These are phyloP conservation scores for Ceratocystis albifundus DNA, from an alignment of 2,329 filamentous ascomycete genomes.

Conservation along the genomic window DNA sequence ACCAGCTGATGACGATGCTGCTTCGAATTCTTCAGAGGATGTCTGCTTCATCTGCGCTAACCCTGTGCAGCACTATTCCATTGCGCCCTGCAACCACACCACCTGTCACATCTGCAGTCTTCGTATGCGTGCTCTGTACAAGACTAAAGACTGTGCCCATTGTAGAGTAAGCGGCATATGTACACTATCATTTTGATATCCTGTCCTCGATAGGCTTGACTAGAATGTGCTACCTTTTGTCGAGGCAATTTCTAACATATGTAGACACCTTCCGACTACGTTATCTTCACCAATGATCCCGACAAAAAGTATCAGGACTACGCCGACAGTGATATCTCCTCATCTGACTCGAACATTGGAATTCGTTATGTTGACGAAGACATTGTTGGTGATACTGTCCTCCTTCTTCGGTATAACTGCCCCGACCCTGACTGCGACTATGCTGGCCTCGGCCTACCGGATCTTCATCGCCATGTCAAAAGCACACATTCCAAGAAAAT, in stretches of 20 bases:
- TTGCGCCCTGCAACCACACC: slow-evolving; percentile 89
- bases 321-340: slow-evolving; percentile 56
- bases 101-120: slow-evolving; percentile 95
- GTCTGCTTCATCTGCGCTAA: slow-evolving; percentile 98
- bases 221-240: background rate
- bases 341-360: slow-evolving; percentile 72
- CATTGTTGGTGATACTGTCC: slow-evolving; percentile 80
- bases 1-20: slow-evolving; percentile 10
- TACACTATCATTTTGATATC: background rate
- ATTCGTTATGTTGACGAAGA: slow-evolving; percentile 83
- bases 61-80: slow-evolving; percentile 70
- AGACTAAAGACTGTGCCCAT: slow-evolving; percentile 92
- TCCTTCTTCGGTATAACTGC: slow-evolving; percentile 88
- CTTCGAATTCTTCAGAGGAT: slow-evolving; percentile 40
- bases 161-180: slow-evolving; percentile 57
- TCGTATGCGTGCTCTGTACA: slow-evolving; percentile 84
- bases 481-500: slow-evolving; percentile 73
- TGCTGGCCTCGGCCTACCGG: slow-evolving; percentile 57
- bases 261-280: slow-evolving; percentile 59
- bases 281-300: slow-evolving; percentile 83
- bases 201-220: background rate
- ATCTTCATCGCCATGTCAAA: slow-evolving; percentile 64
- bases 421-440: slow-evolving; percentile 70
- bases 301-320: slow-evolving; percentile 83
- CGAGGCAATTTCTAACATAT: slow-evolving; percentile 24